These are phyloP conservation scores for Saccharum hybrid DNA, from an alignment of 202 grass and related monocot species.

Conservation along the genomic window DNA sequence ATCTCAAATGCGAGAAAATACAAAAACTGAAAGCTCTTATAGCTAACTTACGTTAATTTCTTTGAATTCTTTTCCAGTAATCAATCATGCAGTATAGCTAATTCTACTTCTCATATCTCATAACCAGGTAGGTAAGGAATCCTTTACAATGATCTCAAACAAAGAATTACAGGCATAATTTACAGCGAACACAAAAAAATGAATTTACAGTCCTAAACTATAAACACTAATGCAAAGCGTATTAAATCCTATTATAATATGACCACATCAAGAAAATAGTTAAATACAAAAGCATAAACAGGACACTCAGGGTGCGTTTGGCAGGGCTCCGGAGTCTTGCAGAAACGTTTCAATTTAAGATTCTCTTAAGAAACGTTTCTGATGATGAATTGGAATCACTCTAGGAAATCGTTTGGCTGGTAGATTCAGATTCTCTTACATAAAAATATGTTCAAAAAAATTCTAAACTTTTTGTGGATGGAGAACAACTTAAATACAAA, in stretches of 20 bases:
- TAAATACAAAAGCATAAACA: background rate
- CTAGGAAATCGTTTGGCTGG: too few species aligned
- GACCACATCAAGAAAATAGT: conserved; percentile 1
- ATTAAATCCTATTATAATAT: conserved; percentile 29
- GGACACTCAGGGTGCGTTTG: background rate
- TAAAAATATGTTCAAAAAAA: too few species aligned
- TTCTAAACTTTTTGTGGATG: too few species aligned
- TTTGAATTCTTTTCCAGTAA: background rate
- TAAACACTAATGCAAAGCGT: background rate
- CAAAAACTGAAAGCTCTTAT: background rate
- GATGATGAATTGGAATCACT: too few species aligned
- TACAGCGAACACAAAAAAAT: background rate
- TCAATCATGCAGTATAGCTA: background rate
- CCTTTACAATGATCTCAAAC: background rate
- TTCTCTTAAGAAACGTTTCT: too few species aligned
- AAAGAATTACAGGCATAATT: background rate
- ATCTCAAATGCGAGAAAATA: background rate
- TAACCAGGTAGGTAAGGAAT: background rate
- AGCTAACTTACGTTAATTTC: background rate
- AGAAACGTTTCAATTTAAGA: too few species aligned
- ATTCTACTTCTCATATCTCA: background rate
- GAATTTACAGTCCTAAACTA: background rate
- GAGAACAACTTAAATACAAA: too few species aligned
- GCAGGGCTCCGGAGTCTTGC: too few species aligned
- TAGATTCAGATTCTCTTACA: too few species aligned